phyloP scores from a whole-genome alignment of 257 asterid species.

The Misopates orontium region DNA sequence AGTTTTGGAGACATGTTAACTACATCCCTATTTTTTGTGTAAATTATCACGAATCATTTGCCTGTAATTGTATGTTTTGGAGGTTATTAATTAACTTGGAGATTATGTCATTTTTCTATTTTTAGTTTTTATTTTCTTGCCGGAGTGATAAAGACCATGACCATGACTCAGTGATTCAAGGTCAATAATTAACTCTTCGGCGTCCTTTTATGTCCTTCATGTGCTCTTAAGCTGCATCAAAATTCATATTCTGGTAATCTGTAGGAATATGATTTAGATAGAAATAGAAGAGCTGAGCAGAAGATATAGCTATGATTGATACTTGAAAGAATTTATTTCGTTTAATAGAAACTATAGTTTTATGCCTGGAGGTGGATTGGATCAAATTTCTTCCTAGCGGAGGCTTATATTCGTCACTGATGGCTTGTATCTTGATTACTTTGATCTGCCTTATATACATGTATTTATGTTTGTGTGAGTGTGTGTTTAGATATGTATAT shows the following conservation, averaged over 20 bases:
- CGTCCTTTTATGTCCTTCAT: background rate
- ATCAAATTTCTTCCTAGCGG: background rate
- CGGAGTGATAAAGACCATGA: background rate
- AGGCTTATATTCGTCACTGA: background rate
- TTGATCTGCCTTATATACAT: background rate
- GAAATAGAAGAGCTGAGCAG: background rate
- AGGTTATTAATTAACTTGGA: background rate
- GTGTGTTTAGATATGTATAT: background rate
- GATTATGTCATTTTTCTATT: background rate
- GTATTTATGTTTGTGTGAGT: background rate
- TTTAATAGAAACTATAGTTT: background rate
- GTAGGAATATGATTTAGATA: background rate
- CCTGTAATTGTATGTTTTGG: background rate
- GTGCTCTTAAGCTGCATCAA: background rate
- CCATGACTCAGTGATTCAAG: background rate
- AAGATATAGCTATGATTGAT: background rate
- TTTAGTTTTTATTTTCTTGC: no score
- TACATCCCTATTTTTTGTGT: background rate
- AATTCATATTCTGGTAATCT: background rate
- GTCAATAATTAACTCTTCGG: background rate
- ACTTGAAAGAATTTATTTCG: background rate
- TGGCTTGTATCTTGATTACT: background rate
- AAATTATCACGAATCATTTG: background rate
- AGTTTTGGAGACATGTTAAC: background rate
- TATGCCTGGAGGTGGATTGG: background rate